These are phyloP conservation scores for Kernera saxatilis DNA, from an alignment of 345 rosid species.

Conservation along the genomic window DNA sequence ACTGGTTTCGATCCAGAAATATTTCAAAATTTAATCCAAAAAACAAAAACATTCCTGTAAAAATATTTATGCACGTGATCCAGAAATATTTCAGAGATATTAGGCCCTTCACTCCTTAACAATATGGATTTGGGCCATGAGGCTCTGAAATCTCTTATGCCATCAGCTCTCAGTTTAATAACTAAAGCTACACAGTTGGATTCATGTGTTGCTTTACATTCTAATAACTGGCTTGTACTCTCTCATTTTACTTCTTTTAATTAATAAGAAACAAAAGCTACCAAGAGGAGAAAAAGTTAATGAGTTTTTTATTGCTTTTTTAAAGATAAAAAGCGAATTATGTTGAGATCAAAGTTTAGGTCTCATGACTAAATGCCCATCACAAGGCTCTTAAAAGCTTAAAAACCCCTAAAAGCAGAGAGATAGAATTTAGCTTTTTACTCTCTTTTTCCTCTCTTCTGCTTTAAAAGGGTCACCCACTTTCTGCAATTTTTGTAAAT, in stretches of 20 bases:
- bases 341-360: constrained; percentile 21
- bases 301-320: constrained; percentile 22
- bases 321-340: constrained; percentile 12
- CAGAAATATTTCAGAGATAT: background rate
- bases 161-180: background rate
- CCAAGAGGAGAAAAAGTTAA: constrained; percentile 24
- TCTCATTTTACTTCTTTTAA: background rate
- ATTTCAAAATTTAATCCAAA: too few species aligned
- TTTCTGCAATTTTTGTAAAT: constrained; percentile 51
- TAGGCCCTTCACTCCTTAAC: background rate
- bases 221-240: background rate
- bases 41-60: too few species aligned
- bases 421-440: constrained; percentile 31
- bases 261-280: background rate
- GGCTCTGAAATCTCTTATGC: background rate
- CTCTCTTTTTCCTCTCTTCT: constrained; percentile 4
- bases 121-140: background rate
- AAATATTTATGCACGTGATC: too few species aligned
- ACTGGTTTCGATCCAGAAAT: too few species aligned
- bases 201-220: constrained; percentile 4
- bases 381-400: constrained; percentile 36
- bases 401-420: constrained; percentile 27
- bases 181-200: background rate
- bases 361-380: constrained; percentile 28
- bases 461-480: constrained; percentile 73